Base-by-base conservation (phyloP, 768 basidiomycete species). In the Lactarius quietus region DNA sequence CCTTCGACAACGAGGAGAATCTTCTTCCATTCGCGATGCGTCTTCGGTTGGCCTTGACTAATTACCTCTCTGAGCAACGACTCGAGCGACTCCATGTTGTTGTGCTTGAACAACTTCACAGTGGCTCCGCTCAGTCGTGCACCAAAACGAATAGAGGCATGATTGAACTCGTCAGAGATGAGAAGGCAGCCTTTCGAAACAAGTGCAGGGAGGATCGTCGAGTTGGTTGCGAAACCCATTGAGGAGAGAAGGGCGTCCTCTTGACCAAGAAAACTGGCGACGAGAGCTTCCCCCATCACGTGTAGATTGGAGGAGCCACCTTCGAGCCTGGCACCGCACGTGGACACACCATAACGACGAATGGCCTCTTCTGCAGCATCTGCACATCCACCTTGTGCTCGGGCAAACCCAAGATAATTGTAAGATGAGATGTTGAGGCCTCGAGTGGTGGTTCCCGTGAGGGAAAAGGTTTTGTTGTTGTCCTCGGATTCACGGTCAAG, bases 381-480 rank as follows among this genome's bases (percentile, higher is more conserved):
- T 9, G 97, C 93, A 74, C 95, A 97, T 7, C 92, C 91, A 15
- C 97, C 97, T 4, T 85, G 84, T 18, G 89, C 90, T 74, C 96
- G 93, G 0, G 96, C 97, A 73, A 99, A 99, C 5, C 97, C 97
- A 71, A 99, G 93, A 74, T 98, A 99, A 78, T 98, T 99, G 81
- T 99, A 99, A 9, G 94, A 97, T 1, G 95, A 95, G 69, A 98
- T 90, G 76, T 99, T 99, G 71, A 99, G 88, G 0, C 88, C 91
- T 59, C 95, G 92, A 0, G 93, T 95, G 29, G 83, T 84, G 1
- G 81, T 84, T 65, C 95, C 96, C 2, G 92, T 90, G 71, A 88
- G 80, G 57, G 86, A 76, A 65, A 92, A 88, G 6, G 87, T 89
- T 72, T 83, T 80, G 77, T 94, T 92, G 79, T 89, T 87, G 76